These are phyloP conservation scores for Diaporthe citrichinensis DNA, from an alignment of 2,329 filamentous ascomycete genomes.

Conservation along the genomic window DNA sequence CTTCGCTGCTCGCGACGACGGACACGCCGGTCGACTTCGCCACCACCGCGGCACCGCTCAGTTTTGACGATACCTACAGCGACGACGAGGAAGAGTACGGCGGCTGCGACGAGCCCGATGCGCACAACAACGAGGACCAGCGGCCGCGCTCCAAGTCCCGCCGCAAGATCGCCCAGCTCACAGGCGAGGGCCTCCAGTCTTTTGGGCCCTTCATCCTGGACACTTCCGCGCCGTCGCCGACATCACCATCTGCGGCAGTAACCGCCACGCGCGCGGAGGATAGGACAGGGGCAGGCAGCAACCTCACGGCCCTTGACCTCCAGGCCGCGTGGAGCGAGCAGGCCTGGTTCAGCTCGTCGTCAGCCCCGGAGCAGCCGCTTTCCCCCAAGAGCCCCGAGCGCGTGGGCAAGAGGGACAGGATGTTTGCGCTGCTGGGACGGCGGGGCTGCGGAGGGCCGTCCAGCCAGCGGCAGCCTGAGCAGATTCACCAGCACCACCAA, in stretches of 20 bases:
- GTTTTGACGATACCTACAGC: neutral
- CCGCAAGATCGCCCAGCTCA: slow-evolving; percentile 10
- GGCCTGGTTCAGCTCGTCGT: slow-evolving; percentile 8
- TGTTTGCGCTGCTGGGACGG: slow-evolving; percentile 25
- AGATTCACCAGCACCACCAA: neutral
- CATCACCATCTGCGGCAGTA: too few relatives aligned
- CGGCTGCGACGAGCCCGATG: neutral
- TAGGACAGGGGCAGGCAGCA: too few relatives aligned
- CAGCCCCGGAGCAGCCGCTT: neutral
- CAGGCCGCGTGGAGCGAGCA: slow-evolving; percentile 35
- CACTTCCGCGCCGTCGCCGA: neutral
- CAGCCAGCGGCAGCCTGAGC: neutral
- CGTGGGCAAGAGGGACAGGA: neutral
- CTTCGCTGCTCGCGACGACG: neutral
- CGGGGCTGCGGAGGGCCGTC: neutral
- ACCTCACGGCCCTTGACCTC: neutral
- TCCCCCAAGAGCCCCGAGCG: slow-evolving; percentile 6
- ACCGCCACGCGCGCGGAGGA: neutral
- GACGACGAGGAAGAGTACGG: slow-evolving; percentile 20
- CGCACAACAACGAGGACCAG: neutral
- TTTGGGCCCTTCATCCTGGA: neutral
- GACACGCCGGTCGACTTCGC: slow-evolving; percentile 16
- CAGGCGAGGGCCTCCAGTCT: neutral
- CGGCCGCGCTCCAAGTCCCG: neutral
- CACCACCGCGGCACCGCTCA: neutral